These are phyloP conservation scores for Pestalotiopsis sp. DNA, from an alignment of 2,329 filamentous ascomycete genomes.

Conservation along the genomic window DNA sequence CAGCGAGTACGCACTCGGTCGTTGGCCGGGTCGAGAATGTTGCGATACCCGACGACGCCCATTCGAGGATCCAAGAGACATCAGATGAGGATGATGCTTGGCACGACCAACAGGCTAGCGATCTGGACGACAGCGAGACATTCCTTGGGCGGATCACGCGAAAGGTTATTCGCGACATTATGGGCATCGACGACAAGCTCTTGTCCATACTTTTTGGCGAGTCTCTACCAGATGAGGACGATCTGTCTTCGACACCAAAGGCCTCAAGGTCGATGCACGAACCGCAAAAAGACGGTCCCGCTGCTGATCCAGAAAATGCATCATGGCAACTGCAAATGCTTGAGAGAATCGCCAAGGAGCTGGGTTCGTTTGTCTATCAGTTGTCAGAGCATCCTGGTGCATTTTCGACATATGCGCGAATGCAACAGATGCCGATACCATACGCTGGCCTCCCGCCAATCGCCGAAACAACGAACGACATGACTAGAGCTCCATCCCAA, in stretches of 20 bases:
- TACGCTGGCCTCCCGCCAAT: conserved; percentile 78
- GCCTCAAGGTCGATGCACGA: conserved; percentile 38
- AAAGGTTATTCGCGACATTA: conserved; percentile 83
- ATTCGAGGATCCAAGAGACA: conserved; percentile 39
- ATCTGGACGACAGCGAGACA: conserved; percentile 59
- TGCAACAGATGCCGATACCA: conserved; percentile 67
- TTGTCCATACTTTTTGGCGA: conserved; percentile 89
- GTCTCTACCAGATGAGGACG: conserved; percentile 59
- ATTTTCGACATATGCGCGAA: conserved; percentile 77
- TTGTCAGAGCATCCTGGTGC: conserved; percentile 86
- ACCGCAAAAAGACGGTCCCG: conserved; percentile 26
- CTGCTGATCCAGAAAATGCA: conserved; percentile 40
- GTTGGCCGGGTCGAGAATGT: conserved; percentile 36
- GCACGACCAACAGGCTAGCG: conserved; percentile 54
- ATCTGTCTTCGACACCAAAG: conserved; percentile 50
- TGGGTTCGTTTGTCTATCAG: conserved; percentile 81
- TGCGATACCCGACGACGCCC: conserved; percentile 28
- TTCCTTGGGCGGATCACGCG: conserved; percentile 82
- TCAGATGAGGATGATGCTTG: conserved; percentile 44
- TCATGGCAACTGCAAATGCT: conserved; percentile 79
- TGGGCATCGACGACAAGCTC: conserved; percentile 86
- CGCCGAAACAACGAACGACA: conserved; percentile 49
- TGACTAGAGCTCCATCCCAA: conserved; percentile 27
- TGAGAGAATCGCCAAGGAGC: conserved; percentile 82
- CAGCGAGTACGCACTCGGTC: conserved; percentile 19